These are phyloP conservation scores for Leucosporidium scottii DNA, from an alignment of 768 basidiomycete genomes.

Conservation along the genomic window DNA sequence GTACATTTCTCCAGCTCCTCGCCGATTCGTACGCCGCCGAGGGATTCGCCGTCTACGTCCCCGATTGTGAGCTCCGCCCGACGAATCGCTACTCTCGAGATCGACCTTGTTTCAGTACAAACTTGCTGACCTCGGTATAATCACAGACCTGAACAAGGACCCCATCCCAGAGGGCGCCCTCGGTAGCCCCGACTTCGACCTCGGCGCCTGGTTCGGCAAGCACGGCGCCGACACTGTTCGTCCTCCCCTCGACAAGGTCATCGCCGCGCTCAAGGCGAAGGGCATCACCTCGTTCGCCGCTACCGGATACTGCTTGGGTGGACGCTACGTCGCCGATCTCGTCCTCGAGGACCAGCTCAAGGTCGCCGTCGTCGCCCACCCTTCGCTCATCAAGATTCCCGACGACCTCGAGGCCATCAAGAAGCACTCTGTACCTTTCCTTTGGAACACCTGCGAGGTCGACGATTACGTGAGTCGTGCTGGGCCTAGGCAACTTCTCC, in stretches of 20 bases:
- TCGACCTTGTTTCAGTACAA: too few species aligned
- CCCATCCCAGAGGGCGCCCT: constrained; percentile 37
- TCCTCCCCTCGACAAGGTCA: constrained; percentile 53
- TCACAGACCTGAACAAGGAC: constrained; percentile 44
- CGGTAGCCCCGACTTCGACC: constrained; percentile 41
- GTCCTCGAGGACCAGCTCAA: constrained; percentile 52
- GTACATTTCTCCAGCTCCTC: constrained; percentile 20
- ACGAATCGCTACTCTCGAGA: too few species aligned
- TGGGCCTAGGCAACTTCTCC: background rate
- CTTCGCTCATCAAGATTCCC: constrained; percentile 56
- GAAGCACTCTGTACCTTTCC: constrained; percentile 48
- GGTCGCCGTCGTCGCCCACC: constrained; percentile 54
- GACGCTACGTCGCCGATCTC: constrained; percentile 58
- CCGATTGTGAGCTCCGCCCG: constrained; percentile 6
- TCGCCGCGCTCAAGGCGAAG: constrained; percentile 53
- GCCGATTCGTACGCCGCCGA: constrained; percentile 37
- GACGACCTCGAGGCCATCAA: constrained; percentile 56
- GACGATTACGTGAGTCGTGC: background rate
- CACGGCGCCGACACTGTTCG: constrained; percentile 48
- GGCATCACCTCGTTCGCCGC: constrained; percentile 58
- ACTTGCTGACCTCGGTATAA: background rate
- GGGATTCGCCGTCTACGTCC: constrained; percentile 32
- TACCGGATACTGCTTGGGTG: constrained; percentile 55
- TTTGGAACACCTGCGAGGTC: constrained; percentile 55
- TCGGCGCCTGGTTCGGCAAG: constrained; percentile 46